phyloP scores from a whole-genome alignment of 2,329 filamentous ascomycete species.

The Penicillium sp. region DNA sequence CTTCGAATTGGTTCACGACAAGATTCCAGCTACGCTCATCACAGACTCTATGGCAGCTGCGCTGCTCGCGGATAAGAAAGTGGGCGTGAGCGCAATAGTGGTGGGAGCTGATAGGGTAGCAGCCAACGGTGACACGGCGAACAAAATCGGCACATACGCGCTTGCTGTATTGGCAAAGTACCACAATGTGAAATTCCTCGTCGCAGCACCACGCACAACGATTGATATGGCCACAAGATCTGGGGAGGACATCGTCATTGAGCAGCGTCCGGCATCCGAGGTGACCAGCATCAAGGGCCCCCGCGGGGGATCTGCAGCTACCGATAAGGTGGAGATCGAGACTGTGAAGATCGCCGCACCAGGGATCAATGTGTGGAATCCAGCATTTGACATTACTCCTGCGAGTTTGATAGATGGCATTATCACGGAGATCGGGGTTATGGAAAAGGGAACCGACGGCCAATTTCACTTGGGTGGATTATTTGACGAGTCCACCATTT shows the following conservation, averaged over 20 bases:
- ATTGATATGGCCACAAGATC: slow-evolving; percentile 79
- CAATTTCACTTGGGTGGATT: slow-evolving; percentile 57
- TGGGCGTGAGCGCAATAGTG: slow-evolving; percentile 78
- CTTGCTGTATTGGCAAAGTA: slow-evolving; percentile 84
- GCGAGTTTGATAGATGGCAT: slow-evolving; percentile 85
- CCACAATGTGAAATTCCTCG: slow-evolving; percentile 89
- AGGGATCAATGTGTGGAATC: slow-evolving; percentile 88
- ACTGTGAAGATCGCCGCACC: slow-evolving; percentile 74
- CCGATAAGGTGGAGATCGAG: slow-evolving; percentile 49
- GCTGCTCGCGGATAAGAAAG: slow-evolving; percentile 59
- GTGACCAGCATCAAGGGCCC: slow-evolving; percentile 81
- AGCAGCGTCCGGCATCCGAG: slow-evolving; percentile 77
- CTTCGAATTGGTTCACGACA: slow-evolving; percentile 92
- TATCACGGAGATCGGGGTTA: slow-evolving; percentile 85
- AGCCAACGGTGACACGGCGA: slow-evolving; percentile 94
- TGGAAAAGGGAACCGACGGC: slow-evolving; percentile 70
- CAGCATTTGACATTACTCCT: slow-evolving; percentile 93
- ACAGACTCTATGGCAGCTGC: slow-evolving; percentile 96
- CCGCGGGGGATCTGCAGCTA: slow-evolving; percentile 54
- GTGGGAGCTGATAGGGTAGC: slow-evolving; percentile 95
- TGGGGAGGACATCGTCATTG: slow-evolving; percentile 80
- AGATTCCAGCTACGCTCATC: slow-evolving; percentile 84
- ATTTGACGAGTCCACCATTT: slow-evolving; percentile 23
- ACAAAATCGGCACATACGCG: slow-evolving; percentile 95
- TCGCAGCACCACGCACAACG: slow-evolving; percentile 90